Percentiles rank a stretch among this genome's conserved stretches.
Evolutionary conservation across 768 basidiomycete genomes (phyloP).

Genomic region (Termitomyces sp.): DNA sequence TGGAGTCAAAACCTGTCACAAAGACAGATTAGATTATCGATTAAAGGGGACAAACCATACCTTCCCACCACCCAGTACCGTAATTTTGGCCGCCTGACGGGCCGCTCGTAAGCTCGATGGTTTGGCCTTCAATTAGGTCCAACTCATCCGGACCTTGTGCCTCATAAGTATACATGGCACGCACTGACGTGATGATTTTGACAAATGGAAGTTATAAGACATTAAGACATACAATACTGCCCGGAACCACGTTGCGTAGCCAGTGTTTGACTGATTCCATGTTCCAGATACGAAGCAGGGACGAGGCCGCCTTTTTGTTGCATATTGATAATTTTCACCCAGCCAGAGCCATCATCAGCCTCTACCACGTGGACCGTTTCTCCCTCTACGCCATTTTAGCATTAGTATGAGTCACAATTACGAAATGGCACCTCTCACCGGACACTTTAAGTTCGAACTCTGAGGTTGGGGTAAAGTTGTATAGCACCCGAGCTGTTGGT

Average conservation of each 20-base stretch:
- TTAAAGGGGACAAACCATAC: constrained; percentile 30
- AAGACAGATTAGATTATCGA: constrained; percentile 11
- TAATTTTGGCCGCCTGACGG: constrained; percentile 58
- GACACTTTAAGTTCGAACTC: constrained; percentile 69
- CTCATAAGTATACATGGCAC: constrained; percentile 75
- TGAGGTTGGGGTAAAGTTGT: constrained; percentile 69
- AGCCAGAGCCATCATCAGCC: constrained; percentile 81
- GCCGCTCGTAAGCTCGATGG: constrained; percentile 59
- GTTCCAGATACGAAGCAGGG: constrained; percentile 75
- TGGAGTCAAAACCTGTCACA: constrained; percentile 49
- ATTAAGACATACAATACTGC: constrained; percentile 41
- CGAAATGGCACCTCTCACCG: constrained; percentile 31
- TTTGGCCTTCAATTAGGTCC: constrained; percentile 51
- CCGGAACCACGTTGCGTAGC: constrained; percentile 28
- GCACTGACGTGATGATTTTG: constrained; percentile 42
- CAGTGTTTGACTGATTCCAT: constrained; percentile 15
- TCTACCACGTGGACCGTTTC: constrained; percentile 60
- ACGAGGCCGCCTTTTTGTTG: constrained; percentile 65
- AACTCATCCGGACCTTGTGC: constrained; percentile 73
- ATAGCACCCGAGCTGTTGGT: constrained; percentile 58
- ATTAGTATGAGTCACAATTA: background rate
- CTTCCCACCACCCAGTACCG: constrained; percentile 87
- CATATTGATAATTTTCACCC: constrained; percentile 68
- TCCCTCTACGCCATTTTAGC: constrained; percentile 42
- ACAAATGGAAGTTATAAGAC: background rate